Evolutionary conservation across 2,329 filamentous ascomycete species (phyloP), one percentile per base, ranked within the genome.

Genomic region (Aspergillus bombycis): DNA sequence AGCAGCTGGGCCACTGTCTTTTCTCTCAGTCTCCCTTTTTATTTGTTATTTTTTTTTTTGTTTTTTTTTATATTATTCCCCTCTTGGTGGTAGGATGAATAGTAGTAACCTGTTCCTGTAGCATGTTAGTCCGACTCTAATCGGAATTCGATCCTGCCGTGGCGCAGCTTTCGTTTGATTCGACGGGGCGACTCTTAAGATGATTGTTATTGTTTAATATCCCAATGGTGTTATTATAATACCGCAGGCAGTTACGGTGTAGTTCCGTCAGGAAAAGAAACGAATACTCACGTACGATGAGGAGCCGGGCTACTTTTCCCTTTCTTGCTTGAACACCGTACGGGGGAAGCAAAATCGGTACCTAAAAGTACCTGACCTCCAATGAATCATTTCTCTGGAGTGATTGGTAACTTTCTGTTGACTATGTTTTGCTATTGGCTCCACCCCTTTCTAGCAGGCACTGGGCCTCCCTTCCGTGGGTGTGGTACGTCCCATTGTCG

Each of bases 381-480:
- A 46, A 26, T 57, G 26, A 45, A 28, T 45, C 43, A 55, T 53
- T 19, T 57, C 34, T 59, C 63, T 59, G 55, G 58, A 64, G 62
- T 52, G 65, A 60, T 60, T 61, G 62, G 62, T 53, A 46, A 38
- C 46, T 57, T 50, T 59, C 52, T 56, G 56, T 63, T 62, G 54
- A 55, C 57, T 57, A 46, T 64, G 52, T 58, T 57, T 48, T 67
- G 55, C 65, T 38, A 68, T 69, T 70, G 68, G 69, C 62, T 64
- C 68, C 67, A 68, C 66, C 63, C 63, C 64, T 65, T 70, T 70
- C 67, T 63, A 61, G 32, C 30, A 23, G 52, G 53, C 60, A 64
- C 61, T 38, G 55, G 46, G 26, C 16, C 41, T 69, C 65, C 54
- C 63, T 68, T 66, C 62, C 65, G 58, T 65, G 55, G 46, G 58